Base-by-base conservation (phyloP, 805 yeast genomes). In the Candida pseudofarinosa region DNA sequence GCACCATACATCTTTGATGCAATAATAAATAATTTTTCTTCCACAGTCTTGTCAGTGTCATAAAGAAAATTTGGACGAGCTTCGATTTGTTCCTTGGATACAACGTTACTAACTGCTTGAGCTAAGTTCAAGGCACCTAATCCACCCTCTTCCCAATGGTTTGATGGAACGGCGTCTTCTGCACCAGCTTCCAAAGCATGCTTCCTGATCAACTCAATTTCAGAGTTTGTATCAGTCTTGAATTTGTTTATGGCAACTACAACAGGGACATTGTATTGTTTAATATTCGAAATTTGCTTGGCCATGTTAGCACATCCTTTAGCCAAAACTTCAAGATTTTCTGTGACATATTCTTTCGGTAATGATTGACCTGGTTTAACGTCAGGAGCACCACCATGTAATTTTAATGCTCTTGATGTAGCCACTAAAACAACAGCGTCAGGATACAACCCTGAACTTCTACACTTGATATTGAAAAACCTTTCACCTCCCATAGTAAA, bases 401-500 rank as follows among this genome's bases (percentile, higher is more conserved):
- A 80, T 68, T 91, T 91, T 66, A 91, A 79, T n/a, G 98, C 98
- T 60, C 97, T 77, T 3, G 91, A 93, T 28, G 98, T 91, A 32
- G 97, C 97, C 45, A 91, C 98, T 55, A 91, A 79, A 35, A 91
- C 96, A 43, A 91, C 91, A 33, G 85, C 85, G 62, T 90, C 95
- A 32, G 98, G 98, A 33, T 74, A 69, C 45, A 86, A 74, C 3
- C 96, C 97, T 33, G 95, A 85, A 15, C 95, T 77, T 63, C 98
- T 83, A 66, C 97, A 89, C 72, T 91, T 91, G 65, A 91, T 91
- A 73, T 91, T 88, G 68, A 91, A 79, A 71, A 91, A 91, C 58
- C 98, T 79, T 73, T 91, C 99, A 54, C 98, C 98, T 52, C 99
- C 99, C 98, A 91, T 91, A 38, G 97, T 91, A 74, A 93, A 91